Evolutionary conservation across 1,139 yeast genomes (phyloP).

Genomic region (Trichomonascaceae sp.): DNA sequence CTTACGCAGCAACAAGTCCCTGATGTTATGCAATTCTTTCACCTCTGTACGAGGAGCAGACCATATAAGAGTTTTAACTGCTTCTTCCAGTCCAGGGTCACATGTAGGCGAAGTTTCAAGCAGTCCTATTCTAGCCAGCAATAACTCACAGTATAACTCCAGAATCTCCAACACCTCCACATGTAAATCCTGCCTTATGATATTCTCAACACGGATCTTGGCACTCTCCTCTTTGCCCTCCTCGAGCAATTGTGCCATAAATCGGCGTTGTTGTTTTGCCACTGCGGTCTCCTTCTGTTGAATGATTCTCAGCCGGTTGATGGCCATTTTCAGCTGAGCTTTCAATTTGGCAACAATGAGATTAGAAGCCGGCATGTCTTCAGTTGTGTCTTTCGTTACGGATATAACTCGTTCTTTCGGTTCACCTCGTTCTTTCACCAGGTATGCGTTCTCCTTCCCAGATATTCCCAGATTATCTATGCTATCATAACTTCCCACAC

Average conservation of each 20-base stretch:
- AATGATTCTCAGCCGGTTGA: conserved; percentile 68
- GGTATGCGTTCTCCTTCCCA: not conserved
- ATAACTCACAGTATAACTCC: conserved; percentile 77
- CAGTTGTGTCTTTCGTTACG: too few relatives aligned
- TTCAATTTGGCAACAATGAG: conserved; percentile 43
- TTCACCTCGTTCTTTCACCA: too few relatives aligned
- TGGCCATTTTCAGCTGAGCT: conserved; percentile 72
- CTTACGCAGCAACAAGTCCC: conserved; percentile 56
- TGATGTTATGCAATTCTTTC: conserved; percentile 57
- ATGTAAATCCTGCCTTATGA: conserved; percentile 78
- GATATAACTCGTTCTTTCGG: too few relatives aligned
- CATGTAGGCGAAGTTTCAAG: conserved; percentile 43
- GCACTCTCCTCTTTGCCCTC: conserved; percentile 81
- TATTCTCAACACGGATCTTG: conserved; percentile 74
- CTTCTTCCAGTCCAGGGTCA: conserved; percentile 66
- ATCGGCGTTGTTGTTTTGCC: conserved; percentile 74
- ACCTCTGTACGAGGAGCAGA: conserved; percentile 70
- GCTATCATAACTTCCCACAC: not conserved
- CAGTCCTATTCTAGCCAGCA: conserved; percentile 67
- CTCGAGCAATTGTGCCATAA: conserved; percentile 64
- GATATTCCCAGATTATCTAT: not conserved
- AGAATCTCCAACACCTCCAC: conserved; percentile 74
- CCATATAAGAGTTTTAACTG: conserved; percentile 64
- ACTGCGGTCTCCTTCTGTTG: conserved; percentile 80
- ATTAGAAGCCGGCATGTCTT: conserved; percentile 2